Evolutionary conservation across 257 asterid genomes (phyloP).

Genomic region (Linderniella brevidens): DNA sequence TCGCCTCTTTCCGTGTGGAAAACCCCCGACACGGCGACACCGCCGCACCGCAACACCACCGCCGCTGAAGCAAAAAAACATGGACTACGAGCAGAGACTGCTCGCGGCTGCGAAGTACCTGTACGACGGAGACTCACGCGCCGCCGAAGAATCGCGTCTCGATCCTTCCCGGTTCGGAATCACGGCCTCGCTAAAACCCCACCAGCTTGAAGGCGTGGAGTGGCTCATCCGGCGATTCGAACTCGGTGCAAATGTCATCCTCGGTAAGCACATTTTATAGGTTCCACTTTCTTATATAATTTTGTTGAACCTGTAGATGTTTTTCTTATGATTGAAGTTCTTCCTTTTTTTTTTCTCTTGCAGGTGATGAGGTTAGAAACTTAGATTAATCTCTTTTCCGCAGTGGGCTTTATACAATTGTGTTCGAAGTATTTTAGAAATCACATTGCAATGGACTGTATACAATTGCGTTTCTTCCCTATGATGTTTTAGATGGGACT

Average conservation of each 20-base stretch:
- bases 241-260: constrained; percentile 80
- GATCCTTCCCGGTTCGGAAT: constrained; percentile 30
- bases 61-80: constrained; percentile 4
- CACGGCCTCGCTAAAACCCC: constrained; percentile 61
- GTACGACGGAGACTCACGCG: constrained; percentile 32
- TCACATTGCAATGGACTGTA: neutral
- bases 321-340: constrained; percentile 1
- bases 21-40: constrained; percentile 9
- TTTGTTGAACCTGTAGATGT: neutral
- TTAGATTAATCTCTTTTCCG: constrained; percentile 6
- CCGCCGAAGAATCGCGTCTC: constrained; percentile 14
- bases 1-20: neutral
- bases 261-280: constrained; percentile 26
- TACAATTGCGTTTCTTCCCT: neutral
- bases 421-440: neutral
- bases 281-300: neutral
- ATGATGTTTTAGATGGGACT: constrained; percentile 62
- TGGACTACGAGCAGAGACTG: constrained; percentile 64
- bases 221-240: constrained; percentile 77
- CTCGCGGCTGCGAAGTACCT: constrained; percentile 64
- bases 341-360: constrained; percentile 11
- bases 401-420: neutral
- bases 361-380: constrained; percentile 89
- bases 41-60: constrained; percentile 10
- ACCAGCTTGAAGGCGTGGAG: constrained; percentile 70